Percentiles rank a stretch among this genome's conserved stretches.
Conservation (phyloP, 768 basidiomycete genomes). For the Rhodotorula paludigena region DNA sequence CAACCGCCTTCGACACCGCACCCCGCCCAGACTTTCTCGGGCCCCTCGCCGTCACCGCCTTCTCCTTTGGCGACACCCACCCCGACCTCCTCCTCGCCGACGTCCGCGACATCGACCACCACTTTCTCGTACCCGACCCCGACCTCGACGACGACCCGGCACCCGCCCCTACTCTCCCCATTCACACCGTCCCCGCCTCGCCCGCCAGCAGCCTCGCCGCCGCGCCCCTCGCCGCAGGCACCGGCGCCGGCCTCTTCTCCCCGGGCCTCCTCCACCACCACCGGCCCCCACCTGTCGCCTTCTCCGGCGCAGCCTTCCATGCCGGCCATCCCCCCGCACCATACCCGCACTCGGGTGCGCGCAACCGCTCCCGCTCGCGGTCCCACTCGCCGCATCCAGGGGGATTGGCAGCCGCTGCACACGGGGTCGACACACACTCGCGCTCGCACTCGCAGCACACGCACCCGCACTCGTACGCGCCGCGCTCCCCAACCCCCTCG, state of each 20-base stretch:
- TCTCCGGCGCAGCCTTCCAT: not conserved
- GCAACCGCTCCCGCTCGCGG: not conserved
- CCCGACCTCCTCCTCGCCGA: conserved; percentile 89
- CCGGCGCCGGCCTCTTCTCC: conserved; percentile 4
- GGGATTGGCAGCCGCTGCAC: not conserved
- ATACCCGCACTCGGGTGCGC: no score
- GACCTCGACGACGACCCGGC: conserved; percentile 54
- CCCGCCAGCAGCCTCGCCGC: not conserved
- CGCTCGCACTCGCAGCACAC: not conserved
- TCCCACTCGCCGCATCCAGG: not conserved
- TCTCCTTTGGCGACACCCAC: conserved; percentile 76
- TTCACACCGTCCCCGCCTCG: not conserved
- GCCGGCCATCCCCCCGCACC: not conserved
- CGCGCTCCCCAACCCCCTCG: conserved; percentile 3
- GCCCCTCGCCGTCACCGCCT: conserved; percentile 74
- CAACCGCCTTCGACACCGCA: conserved; percentile 66
- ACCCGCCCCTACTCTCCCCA: not conserved
- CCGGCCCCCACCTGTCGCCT: not conserved
- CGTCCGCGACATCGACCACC: conserved; percentile 85
- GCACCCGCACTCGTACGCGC: conserved; percentile 20
- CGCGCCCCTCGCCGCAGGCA: no score
- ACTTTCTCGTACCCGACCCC: conserved; percentile 81
- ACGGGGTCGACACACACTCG: not conserved
- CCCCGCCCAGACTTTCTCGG: conserved; percentile 90
- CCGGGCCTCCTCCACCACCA: conserved; percentile 1